A percentile compares a stretch with the other conserved stretches of the same genome.
These are phyloP conservation scores for Mariannaea sp. DNA, from an alignment of 2,329 filamentous ascomycete genomes.

Conservation along the genomic window DNA sequence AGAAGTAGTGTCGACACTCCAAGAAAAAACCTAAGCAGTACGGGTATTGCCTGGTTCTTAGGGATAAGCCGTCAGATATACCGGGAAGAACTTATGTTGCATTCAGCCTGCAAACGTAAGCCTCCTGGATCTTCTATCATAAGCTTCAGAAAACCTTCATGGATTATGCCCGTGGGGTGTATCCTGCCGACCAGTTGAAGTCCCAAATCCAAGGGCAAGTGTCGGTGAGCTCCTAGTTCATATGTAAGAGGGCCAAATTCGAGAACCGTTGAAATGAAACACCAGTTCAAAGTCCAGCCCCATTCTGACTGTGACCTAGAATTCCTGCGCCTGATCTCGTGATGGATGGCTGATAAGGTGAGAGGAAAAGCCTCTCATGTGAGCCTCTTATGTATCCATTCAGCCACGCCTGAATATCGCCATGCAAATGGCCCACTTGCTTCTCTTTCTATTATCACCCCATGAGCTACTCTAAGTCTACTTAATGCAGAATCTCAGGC, in stretches of 20 bases:
- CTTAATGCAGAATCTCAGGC: no score
- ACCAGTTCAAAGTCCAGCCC: constrained; percentile 13
- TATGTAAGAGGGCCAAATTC: background rate
- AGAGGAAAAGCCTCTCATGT: background rate
- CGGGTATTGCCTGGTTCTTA: no score
- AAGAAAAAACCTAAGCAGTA: no score
- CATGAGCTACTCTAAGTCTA: no score
- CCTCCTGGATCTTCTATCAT: constrained; percentile 2
- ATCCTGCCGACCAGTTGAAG: constrained; percentile 2
- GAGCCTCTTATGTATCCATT: no score
- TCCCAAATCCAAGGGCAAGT: constrained; percentile 9
- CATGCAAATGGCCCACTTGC: no score
- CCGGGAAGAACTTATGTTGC: background rate
- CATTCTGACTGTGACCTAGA: background rate
- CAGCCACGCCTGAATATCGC: no score
- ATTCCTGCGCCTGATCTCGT: background rate
- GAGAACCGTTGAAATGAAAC: constrained; percentile 8
- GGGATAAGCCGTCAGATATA: constrained; percentile 2
- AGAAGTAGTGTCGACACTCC: background rate
- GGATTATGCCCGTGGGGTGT: constrained; percentile 6
- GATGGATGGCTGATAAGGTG: background rate
- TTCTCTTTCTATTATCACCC: no score
- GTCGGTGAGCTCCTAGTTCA: constrained; percentile 14
- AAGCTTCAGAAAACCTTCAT: background rate
- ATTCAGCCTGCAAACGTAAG: constrained; percentile 1